Evolutionary conservation across 2,329 filamentous ascomycete genomes (phyloP), one percentile per base, ranked within the genome.

Genomic region (Xylaria sp.): DNA sequence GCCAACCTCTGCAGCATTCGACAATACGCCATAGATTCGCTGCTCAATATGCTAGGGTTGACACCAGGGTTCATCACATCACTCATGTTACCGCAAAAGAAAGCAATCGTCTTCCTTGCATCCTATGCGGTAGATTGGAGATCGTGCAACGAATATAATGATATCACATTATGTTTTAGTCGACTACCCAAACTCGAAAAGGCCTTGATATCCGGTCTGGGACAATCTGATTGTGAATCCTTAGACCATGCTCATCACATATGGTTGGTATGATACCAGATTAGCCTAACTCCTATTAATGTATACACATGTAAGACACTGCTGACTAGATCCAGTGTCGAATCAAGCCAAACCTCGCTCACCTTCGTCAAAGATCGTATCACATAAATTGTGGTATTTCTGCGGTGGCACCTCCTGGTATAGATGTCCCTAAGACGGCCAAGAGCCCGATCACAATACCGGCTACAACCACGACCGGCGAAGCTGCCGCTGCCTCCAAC

Each of bases 71-170:
- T 64, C 23, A 23, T 58, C 10, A 0, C 0, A 40, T 38, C 40
- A 17, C 42, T 64, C 1, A 11, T 23, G 6, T 11, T 58, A 6
- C 7, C 42, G 33, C 11, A 64, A 6, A 64, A 64, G 10, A 64
- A 10, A 36, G 31, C 53, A 38, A 64, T 64, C 10, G 3, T 64
- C 7, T 64, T 58, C 7, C 60, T 64, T 15, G 61, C 53, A 6
- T 58, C 53, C 20, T 31, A 64, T n/a, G 61, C 61, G 0, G 61
- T 64, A 7, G 61, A 49, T 20, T 64, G 61, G 53, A 49, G 61
- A 42, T 17, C 44, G 13, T 64, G 61, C 23, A 2, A 23, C 26
- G 61, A 64, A 38, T 63, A 57, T 11, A 38, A 63, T 6, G 42
- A 63, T 9, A 46, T 63, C 31, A 26, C 26, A 57, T 40, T 49